Conservation (phyloP, 2,329 filamentous ascomycete genomes). For the Alternaria viburni region DNA sequence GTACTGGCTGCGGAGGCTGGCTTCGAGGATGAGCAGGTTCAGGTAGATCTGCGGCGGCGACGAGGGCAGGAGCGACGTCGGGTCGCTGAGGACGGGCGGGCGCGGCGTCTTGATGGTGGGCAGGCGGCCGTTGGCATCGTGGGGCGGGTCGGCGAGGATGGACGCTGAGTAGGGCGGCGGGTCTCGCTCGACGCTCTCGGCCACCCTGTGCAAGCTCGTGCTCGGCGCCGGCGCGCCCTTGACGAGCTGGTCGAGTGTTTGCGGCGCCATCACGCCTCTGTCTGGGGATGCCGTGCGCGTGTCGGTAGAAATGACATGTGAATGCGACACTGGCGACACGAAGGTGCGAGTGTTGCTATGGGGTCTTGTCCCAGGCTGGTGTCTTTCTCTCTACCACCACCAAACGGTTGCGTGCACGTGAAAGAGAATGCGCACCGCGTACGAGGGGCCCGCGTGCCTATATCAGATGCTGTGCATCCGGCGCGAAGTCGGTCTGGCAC, state of each 20-base stretch:
- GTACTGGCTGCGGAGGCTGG: conserved; percentile 90
- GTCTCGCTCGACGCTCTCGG: conserved; percentile 9
- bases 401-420: background rate
- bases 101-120: conserved; percentile 45
- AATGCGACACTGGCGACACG: background rate
- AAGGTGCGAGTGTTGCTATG: background rate
- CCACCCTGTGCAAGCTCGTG: conserved; percentile 42
- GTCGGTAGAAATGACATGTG: conserved; percentile 8
- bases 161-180: conserved; percentile 23
- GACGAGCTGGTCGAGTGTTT: conserved; percentile 80
- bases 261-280: conserved; percentile 19
- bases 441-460: conserved; percentile 1
- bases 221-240: conserved; percentile 81
- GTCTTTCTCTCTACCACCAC: background rate
- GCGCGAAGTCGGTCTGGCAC: background rate
- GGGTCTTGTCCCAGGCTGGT: background rate
- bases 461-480: conserved; percentile 2
- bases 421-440: background rate
- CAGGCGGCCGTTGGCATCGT: conserved; percentile 51
- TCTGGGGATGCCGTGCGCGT: background rate
- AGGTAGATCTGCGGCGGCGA: conserved; percentile 96
- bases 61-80: conserved; percentile 81
- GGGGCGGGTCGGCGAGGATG: conserved; percentile 21
- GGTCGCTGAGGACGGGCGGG: conserved; percentile 62
- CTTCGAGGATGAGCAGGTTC: conserved; percentile 95